Conservation (phyloP, 2,329 filamentous ascomycete species). For the Atkinsonella hypoxylon region DNA sequence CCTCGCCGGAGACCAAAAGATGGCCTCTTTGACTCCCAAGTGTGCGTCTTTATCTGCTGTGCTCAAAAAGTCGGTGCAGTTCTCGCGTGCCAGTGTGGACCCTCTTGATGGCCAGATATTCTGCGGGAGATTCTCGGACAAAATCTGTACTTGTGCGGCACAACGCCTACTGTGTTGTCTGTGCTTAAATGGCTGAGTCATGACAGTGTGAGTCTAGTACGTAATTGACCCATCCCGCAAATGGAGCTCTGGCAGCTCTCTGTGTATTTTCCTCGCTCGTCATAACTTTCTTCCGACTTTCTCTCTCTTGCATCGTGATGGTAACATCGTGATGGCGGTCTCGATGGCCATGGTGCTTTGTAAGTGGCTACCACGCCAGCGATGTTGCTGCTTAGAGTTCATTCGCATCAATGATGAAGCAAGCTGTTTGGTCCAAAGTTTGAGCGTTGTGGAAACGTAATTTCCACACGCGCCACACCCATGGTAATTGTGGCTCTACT, state of each 20-base stretch:
- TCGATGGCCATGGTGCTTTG: too few species aligned
- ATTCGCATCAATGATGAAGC: too few species aligned
- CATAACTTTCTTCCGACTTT: neutral
- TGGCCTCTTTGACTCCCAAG: slow-evolving; percentile 2
- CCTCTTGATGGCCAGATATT: slow-evolving; percentile 5
- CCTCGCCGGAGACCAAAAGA: neutral
- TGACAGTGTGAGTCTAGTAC: neutral
- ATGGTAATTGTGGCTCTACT: too few species aligned
- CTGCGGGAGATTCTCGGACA: slow-evolving; percentile 18
- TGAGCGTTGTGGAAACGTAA: too few species aligned
- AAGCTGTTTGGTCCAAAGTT: too few species aligned
- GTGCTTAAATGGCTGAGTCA: neutral
- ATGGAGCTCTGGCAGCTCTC: neutral
- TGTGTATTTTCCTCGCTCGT: neutral
- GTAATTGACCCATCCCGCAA: neutral
- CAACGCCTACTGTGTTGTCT: neutral
- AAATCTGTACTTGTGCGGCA: slow-evolving; percentile 3
- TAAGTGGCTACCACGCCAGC: too few species aligned
- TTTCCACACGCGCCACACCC: too few species aligned
- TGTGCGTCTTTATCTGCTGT: slow-evolving; percentile 27
- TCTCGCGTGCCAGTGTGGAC: slow-evolving; percentile 24
- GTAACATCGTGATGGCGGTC: too few species aligned
- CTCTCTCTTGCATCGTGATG: too few species aligned
- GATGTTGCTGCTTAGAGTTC: too few species aligned
- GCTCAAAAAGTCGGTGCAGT: slow-evolving; percentile 29